Evolutionary conservation across 2,329 filamentous ascomycete species (phyloP).

Genomic region (Aspergillus spinulosporus): DNA sequence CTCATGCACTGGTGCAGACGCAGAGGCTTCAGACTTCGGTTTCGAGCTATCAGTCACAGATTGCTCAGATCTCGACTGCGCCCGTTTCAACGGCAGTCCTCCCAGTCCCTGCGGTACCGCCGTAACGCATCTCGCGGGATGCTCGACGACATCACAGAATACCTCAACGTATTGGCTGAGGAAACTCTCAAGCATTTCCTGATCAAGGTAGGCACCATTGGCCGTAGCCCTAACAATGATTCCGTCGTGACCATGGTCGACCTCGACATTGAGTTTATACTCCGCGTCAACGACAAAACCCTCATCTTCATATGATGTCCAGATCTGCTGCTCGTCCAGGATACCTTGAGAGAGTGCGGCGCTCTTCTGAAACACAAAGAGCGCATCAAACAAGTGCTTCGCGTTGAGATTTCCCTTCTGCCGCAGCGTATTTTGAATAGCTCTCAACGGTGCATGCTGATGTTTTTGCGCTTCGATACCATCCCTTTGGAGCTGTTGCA

Average conservation of each 20-base stretch:
- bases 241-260: conserved; percentile 28
- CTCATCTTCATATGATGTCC: conserved; percentile 26
- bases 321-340: conserved; percentile 25
- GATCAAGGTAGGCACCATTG: conserved; percentile 25
- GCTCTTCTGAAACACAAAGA: conserved; percentile 55
- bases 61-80: neutral
- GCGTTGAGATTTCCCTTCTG: conserved; percentile 34
- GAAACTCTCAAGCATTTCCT: conserved; percentile 21
- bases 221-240: conserved; percentile 25
- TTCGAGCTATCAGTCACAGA: conserved; percentile 1
- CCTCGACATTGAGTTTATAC: conserved; percentile 34
- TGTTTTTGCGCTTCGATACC: conserved; percentile 48
- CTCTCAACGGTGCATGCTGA: conserved; percentile 54
- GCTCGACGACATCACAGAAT: conserved; percentile 31
- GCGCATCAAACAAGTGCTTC: conserved; percentile 47
- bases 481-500: conserved; percentile 47
- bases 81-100: conserved; percentile 24
- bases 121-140: conserved; percentile 27
- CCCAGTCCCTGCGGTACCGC: conserved; percentile 25
- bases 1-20: conserved; percentile 16
- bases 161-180: conserved; percentile 22
- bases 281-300: conserved; percentile 28
- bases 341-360: conserved; percentile 18
- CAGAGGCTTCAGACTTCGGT: neutral
- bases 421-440: conserved; percentile 50